These are phyloP conservation scores for Mallotus repandus DNA, from an alignment of 441 rosid genomes.

Conservation along the genomic window DNA sequence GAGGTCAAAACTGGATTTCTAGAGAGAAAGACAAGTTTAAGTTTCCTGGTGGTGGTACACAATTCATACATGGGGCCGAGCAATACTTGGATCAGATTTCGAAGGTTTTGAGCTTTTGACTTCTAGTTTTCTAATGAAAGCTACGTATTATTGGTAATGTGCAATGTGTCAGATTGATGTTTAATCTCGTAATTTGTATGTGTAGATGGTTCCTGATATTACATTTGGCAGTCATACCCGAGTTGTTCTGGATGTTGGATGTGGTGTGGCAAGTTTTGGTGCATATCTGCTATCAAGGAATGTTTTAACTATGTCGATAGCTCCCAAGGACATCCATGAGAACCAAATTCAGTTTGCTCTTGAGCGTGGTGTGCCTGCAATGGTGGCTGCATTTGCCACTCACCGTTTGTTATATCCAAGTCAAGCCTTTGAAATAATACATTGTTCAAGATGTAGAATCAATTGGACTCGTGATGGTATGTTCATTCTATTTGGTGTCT, in stretches of 20 bases:
- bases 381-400: conserved; percentile 93
- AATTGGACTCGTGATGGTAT: conserved; percentile 99
- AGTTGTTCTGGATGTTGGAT: conserved; percentile 85
- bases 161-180: conserved; percentile 23
- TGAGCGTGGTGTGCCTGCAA: conserved; percentile 98
- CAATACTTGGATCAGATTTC: conserved; percentile 85
- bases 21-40: conserved; percentile 73
- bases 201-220: conserved; percentile 81
- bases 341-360: conserved; percentile 99
- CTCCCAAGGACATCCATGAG: conserved; percentile 98
- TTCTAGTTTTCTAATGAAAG: background rate
- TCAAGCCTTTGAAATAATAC: conserved; percentile 95
- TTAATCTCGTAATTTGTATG: conserved; percentile 19
- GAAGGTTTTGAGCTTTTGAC: conserved; percentile 41
- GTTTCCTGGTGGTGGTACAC: conserved; percentile 99
- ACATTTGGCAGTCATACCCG: conserved; percentile 72
- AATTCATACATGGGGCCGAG: conserved; percentile 98
- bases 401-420: conserved; percentile 78
- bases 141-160: background rate
- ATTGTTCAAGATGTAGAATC: conserved; percentile 98
- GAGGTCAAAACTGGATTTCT: conserved; percentile 95
- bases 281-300: conserved; percentile 79
- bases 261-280: conserved; percentile 99
- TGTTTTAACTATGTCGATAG: conserved; percentile 82
- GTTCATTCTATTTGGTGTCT: conserved; percentile 12